Percentiles rank a stretch among this genome's conserved stretches.
phyloP scores from a whole-genome alignment of 345 rosid genomes.

The Turritis glabra region DNA sequence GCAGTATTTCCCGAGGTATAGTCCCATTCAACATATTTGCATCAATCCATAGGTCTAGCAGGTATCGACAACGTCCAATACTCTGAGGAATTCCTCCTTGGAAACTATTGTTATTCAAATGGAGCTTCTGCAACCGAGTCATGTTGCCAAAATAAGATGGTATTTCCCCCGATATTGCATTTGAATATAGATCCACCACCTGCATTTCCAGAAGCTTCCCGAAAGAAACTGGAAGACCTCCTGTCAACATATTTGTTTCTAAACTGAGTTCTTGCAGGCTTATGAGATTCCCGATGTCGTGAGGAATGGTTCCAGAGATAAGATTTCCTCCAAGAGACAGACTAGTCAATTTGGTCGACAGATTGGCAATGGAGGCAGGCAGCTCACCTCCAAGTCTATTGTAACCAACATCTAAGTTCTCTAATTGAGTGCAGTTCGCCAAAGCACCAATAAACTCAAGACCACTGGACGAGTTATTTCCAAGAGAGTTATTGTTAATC shows the following conservation, averaged over 20 bases:
- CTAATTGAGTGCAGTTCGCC: conserved; percentile 25
- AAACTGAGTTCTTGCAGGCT: conserved; percentile 30
- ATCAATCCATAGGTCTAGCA: conserved; percentile 40
- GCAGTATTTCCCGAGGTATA: conserved; percentile 28
- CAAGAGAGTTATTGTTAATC: conserved; percentile 2
- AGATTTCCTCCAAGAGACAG: conserved; percentile 24
- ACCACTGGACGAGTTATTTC: not conserved
- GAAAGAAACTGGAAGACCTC: conserved; percentile 31
- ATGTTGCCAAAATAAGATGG: conserved; percentile 49
- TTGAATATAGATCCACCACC: conserved; percentile 28
- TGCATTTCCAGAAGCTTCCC: conserved; percentile 21
- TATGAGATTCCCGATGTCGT: conserved; percentile 20
- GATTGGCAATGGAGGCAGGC: conserved; percentile 32
- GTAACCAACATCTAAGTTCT: conserved; percentile 26
- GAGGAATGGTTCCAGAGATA: conserved; percentile 33
- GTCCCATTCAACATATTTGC: conserved; percentile 27
- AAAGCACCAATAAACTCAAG: conserved; percentile 29
- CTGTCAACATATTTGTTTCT: conserved; percentile 23
- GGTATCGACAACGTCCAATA: conserved; percentile 35
- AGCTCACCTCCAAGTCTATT: conserved; percentile 33
- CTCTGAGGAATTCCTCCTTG: conserved; percentile 45
- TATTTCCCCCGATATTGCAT: conserved; percentile 41
- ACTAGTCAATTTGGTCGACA: conserved; percentile 27
- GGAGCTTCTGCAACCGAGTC: conserved; percentile 38
- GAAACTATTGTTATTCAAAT: conserved; percentile 32